Conservation (phyloP, 805 yeast genomes). For the Schizosaccharomyces osmophilus region DNA sequence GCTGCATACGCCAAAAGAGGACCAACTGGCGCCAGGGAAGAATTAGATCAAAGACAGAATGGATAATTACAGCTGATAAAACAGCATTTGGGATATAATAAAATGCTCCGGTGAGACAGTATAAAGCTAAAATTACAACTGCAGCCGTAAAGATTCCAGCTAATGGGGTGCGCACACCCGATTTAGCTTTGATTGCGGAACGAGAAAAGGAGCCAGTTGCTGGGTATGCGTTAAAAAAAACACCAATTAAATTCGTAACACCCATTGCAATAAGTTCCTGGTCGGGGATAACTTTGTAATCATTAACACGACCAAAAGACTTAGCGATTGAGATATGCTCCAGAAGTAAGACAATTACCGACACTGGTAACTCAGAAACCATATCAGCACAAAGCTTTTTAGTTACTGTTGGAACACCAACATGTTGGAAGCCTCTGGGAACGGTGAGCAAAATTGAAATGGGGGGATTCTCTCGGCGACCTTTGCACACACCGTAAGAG, state of each 20-base stretch:
- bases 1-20: constrained; percentile 44
- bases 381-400: constrained; percentile 30
- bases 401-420: constrained; percentile 48
- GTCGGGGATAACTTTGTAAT: constrained; percentile 73
- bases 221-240: constrained; percentile 81
- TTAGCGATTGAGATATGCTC: constrained; percentile 88
- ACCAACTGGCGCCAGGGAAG: constrained; percentile 27
- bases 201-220: constrained; percentile 90
- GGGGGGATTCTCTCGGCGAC: constrained; percentile 17
- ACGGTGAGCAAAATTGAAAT: constrained; percentile 50
- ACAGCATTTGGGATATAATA: constrained; percentile 80
- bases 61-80: constrained; percentile 67
- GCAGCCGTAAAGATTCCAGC: constrained; percentile 80
- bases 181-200: constrained; percentile 80
- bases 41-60: constrained; percentile 71
- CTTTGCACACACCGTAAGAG: constrained; percentile 45
- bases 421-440: constrained; percentile 59
- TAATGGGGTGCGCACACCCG: constrained; percentile 84
- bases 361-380: constrained; percentile 65
- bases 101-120: constrained; percentile 61
- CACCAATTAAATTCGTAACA: constrained; percentile 68
- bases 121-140: constrained; percentile 67
- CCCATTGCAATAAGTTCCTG: constrained; percentile 91
- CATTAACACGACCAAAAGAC: constrained; percentile 79
- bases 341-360: constrained; percentile 54